Evolutionary conservation across 2,329 filamentous ascomycete species (phyloP).

Genomic region (Talaromyces sp.): DNA sequence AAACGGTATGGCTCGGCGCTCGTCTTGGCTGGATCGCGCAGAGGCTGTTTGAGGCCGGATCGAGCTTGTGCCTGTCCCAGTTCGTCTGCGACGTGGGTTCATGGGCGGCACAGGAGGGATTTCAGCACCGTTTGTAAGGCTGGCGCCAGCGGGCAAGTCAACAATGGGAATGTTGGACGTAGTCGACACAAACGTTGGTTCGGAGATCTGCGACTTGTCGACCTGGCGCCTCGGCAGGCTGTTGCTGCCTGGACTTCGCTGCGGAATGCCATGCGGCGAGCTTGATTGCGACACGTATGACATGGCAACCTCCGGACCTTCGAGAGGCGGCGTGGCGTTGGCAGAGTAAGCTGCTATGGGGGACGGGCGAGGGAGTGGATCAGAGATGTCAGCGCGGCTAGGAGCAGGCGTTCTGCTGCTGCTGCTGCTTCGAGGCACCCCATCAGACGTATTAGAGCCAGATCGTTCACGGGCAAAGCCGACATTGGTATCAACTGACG

Average conservation of each 20-base stretch:
- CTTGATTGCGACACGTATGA: conserved; percentile 18
- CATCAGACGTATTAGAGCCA: conserved; percentile 33
- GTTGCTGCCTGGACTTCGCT: conserved; percentile 23
- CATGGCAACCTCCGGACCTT: conserved; percentile 31
- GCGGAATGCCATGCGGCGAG: conserved; percentile 15
- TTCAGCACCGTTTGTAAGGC: conserved; percentile 48
- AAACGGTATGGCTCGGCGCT: conserved; percentile 32
- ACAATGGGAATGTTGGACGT: conserved; percentile 56
- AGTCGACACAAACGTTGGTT: conserved; percentile 47
- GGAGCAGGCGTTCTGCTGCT: conserved; percentile 32
- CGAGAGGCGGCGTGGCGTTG: conserved; percentile 50
- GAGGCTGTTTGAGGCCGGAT: conserved; percentile 29
- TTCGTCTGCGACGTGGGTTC: conserved; percentile 54
- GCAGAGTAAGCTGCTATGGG: conserved; percentile 42
- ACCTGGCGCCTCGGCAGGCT: conserved; percentile 51
- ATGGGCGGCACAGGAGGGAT: conserved; percentile 50
- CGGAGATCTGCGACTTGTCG: conserved; percentile 57
- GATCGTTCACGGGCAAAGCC: conserved; percentile 27
- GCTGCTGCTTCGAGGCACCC: conserved; percentile 27
- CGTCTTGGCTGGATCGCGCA: conserved; percentile 21
- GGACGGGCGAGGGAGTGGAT: conserved; percentile 35
- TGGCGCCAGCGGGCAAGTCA: conserved; percentile 51
- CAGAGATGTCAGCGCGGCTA: conserved; percentile 30
- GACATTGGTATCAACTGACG: conserved; percentile 30
- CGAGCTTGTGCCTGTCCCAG: conserved; percentile 37